Conservation (phyloP, 345 rosid species). For the Populus alba region DNA sequence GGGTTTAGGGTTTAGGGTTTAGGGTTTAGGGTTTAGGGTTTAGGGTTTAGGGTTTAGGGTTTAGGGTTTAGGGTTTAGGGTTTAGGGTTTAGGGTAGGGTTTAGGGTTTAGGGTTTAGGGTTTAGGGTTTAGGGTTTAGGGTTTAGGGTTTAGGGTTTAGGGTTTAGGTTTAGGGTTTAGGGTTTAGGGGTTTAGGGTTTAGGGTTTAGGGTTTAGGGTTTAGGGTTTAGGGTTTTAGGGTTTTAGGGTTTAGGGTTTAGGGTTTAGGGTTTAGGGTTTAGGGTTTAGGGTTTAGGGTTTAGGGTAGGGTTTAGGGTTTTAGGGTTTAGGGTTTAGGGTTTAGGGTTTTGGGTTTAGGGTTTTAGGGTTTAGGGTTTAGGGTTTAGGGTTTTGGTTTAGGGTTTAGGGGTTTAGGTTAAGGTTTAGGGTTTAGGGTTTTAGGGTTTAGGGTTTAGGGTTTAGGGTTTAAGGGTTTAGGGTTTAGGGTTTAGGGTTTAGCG, state of each 20-base stretch:
- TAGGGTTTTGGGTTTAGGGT: slow-evolving; percentile 23
- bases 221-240: slow-evolving; percentile 15
- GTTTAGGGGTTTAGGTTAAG: not conserved
- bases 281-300: slow-evolving; percentile 19
- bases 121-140: slow-evolving; percentile 18
- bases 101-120: slow-evolving; percentile 20
- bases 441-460: slow-evolving; percentile 27
- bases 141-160: slow-evolving; percentile 16
- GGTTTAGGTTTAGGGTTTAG: slow-evolving; percentile 21
- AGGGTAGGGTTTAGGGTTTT: not conserved
- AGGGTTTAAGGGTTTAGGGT: slow-evolving; percentile 10
- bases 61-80: slow-evolving; percentile 23
- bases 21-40: slow-evolving; percentile 18
- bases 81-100: slow-evolving; percentile 17
- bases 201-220: slow-evolving; percentile 18
- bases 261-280: slow-evolving; percentile 19
- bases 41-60: slow-evolving; percentile 19
- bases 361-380: slow-evolving; percentile 23
- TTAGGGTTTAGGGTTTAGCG: slow-evolving; percentile 7
- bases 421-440: slow-evolving; percentile 30
- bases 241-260: slow-evolving; percentile 20
- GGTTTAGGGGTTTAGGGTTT: slow-evolving; percentile 8
- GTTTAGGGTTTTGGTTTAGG: slow-evolving; percentile 20
- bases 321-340: too few relatives aligned
- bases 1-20: slow-evolving; percentile 23